Evolutionary conservation across 192 early-diverging fungal species (phyloP).

Genomic region (Kappamyces sp.): DNA sequence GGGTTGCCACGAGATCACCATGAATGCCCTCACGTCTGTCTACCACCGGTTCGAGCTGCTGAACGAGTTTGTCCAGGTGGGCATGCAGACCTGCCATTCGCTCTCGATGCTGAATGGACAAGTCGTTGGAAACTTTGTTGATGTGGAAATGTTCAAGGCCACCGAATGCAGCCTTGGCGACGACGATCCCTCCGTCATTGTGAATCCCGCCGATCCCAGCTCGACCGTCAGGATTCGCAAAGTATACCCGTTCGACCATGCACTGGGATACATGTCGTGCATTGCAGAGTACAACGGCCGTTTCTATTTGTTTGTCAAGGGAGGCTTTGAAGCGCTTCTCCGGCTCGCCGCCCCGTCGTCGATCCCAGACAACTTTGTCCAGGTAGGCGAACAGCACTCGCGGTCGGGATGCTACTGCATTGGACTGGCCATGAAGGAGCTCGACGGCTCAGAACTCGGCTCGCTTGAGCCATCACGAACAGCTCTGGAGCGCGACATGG

Average conservation of each 20-base stretch:
- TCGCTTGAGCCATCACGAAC: conserved; percentile 40
- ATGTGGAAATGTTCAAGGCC: conserved; percentile 67
- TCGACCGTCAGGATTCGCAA: conserved; percentile 27
- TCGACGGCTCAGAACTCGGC: conserved; percentile 36
- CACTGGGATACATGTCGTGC: conserved; percentile 65
- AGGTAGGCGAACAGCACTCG: conserved; percentile 50
- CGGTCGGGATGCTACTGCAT: conserved; percentile 71
- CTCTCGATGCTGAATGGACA: conserved; percentile 48
- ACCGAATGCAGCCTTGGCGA: conserved; percentile 43
- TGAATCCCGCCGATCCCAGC: conserved; percentile 29
- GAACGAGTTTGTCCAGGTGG: conserved; percentile 24
- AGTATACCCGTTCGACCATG: conserved; percentile 70
- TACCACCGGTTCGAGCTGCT: conserved; percentile 19
- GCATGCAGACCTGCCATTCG: conserved; percentile 54
- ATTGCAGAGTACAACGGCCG: conserved; percentile 49
- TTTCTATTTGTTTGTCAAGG: conserved; percentile 27
- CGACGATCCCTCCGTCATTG: conserved; percentile 43
- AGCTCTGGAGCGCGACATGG: conserved; percentile 46
- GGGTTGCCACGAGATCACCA: conserved; percentile 31
- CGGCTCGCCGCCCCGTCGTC: conserved; percentile 34
- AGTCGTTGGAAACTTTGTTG: conserved; percentile 68
- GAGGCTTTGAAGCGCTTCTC: conserved; percentile 66
- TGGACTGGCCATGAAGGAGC: conserved; percentile 56
- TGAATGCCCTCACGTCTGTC: conserved; percentile 9
- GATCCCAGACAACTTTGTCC: conserved; percentile 54